Percentiles rank a stretch among this genome's conserved stretches.
phyloP scores from a whole-genome alignment of 2,329 filamentous ascomycete species.

The Talaromyces sp. region DNA sequence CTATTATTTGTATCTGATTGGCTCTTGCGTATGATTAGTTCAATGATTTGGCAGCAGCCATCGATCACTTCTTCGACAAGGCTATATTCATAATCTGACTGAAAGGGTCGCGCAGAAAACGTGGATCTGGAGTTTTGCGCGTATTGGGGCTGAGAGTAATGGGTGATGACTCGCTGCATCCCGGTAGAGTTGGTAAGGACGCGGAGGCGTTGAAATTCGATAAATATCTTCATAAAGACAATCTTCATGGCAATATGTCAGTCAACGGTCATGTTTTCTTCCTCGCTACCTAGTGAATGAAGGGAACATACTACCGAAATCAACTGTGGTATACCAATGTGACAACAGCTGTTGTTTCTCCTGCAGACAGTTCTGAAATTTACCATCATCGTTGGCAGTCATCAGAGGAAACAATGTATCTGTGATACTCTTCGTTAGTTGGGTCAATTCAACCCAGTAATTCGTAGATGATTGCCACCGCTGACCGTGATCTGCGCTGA shows the following conservation, averaged over 20 bases:
- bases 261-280: not conserved
- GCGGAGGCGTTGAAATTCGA: slow-evolving; percentile 52
- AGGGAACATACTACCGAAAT: not conserved
- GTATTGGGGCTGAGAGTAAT: slow-evolving; percentile 37
- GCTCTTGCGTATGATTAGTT: not conserved
- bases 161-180: slow-evolving; percentile 55
- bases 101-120: not conserved
- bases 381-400: not conserved
- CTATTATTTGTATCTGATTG: not conserved
- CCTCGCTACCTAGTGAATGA: not conserved
- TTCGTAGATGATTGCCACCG: slow-evolving; percentile 28
- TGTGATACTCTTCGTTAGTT: slow-evolving; percentile 51
- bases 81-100: not conserved
- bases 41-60: not conserved
- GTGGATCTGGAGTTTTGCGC: slow-evolving; percentile 33
- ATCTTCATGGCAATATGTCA: not conserved
- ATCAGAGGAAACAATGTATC: slow-evolving; percentile 51
- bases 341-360: not conserved
- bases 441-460: slow-evolving; percentile 50
- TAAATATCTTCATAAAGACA: slow-evolving; percentile 31
- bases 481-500: not conserved
- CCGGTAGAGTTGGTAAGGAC: slow-evolving; percentile 49
- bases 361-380: not conserved
- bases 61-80: not conserved
- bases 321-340: not conserved